Base-by-base conservation (phyloP, 306 rosid species). In the Mimosa bimucronata region DNA sequence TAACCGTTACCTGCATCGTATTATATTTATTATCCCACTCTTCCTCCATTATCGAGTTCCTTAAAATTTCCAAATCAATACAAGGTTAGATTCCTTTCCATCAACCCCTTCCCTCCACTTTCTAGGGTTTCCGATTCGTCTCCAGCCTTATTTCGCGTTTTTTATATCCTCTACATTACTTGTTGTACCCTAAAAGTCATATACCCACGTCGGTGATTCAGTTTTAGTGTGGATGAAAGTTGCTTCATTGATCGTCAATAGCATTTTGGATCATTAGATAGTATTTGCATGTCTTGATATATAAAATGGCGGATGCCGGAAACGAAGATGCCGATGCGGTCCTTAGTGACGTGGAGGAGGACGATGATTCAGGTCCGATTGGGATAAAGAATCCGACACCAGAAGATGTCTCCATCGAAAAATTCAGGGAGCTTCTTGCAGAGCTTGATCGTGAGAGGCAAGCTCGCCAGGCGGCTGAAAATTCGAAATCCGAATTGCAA, bases 281-380 rank as follows among this genome's bases (percentile, higher is more conserved):
- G n/a, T 42, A 0, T 13, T 41, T 41, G 37, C 74, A 41, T 78
- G 26, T 66, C 40, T 76, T 76, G 74, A 41, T 77, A 38, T 69
- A 80, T 73, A 52, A 79, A 95, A 34, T 95, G 98, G 86, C 98
- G 74, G 89, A 86, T 82, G 68, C 79, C 67, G 91, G 88, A 64
- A 88, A 87, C 66, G 86, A 85, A 4, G 98, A 92, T 78, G 83
- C 82, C 60, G 97, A 95, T 81, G 93, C 93, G 64, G 93, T 95
- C 58, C 96, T 95, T 77, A 95, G 99, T 80, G 99, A 95, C 71
- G 97, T 95, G 72, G 99, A 95, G 76, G 93, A 95, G 73, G 92
- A 84, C 26, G 97, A 88, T 18, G 96, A 91, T 71, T 86, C 94
- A 18, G 84, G 42, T 77, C 88, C 94, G 76, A 80, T 84, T 38